Evolutionary conservation across 75 land plant genomes (phyloP), one percentile per base, ranked within the genome.

Genomic region (Cupressus sempervirens): DNA sequence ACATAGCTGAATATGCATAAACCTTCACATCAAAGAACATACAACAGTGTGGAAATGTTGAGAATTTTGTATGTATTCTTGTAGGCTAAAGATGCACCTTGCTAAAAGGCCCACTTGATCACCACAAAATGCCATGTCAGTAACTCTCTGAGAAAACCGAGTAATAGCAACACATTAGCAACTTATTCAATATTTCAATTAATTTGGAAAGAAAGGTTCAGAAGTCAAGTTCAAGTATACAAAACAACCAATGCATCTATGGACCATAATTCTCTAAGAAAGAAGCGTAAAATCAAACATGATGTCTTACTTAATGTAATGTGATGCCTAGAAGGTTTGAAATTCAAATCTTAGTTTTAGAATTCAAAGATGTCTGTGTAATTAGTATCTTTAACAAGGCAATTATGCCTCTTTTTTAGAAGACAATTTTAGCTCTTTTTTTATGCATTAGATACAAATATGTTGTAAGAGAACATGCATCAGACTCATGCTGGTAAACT

Each of bases 61-160:
- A 48, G 11, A 79, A 26, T 9, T 36, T 41, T 11, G 26, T 45
- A 79, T 79, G 45, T 30, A 41, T 79, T 79, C n/a, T 50, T 30
- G 45, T 40, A 79, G 14, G 30, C 46, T 79, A 79, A 40, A 79
- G 72, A 83, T 65, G 50, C 62, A 85, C 86, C 86, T 85, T 82
- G 86, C 86, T 29, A 85, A 32, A 50, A 82, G 58, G 77, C 52
- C 54, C n/a, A 46, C 85, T 41, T 85, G 85, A 83, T 82, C 77
- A 36, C 85, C 83, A 40, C 46, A 83, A 85, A 85, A 85, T 29
- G 86, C 85, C 86, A 85, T 85, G 45, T 85, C 86, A 32, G 77
- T 83, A 84, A 85, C 86, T 29, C 86, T 82, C 86, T 85, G 86
- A 36, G 53, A 83, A 54, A 52, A 83, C 18, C 65, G 81, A 79